Evolutionary conservation across 768 basidiomycete genomes (phyloP).

Genomic region (Pseudohyphozyma bogoriensis): DNA sequence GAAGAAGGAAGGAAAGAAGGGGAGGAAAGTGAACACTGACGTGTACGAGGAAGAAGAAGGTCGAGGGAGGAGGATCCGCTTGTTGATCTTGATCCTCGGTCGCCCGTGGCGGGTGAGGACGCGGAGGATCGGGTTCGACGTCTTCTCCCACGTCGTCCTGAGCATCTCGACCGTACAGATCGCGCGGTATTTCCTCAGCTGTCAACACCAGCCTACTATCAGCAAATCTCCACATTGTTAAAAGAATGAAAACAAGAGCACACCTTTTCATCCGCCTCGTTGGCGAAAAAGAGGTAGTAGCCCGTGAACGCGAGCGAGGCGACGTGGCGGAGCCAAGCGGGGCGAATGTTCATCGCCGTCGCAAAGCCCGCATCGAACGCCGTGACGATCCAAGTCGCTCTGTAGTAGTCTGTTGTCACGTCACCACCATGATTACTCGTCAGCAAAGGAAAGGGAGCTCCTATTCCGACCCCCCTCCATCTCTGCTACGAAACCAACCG

Average conservation of each 20-base stretch:
- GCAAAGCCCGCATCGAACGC: conserved; percentile 97
- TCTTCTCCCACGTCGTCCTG: conserved; percentile 93
- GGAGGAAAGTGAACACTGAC: background rate
- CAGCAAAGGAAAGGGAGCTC: background rate
- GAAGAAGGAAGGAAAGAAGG: background rate
- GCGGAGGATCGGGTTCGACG: conserved; percentile 78
- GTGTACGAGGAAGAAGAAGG: conserved; percentile 60
- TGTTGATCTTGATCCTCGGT: conserved; percentile 55
- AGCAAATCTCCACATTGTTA: too few species aligned
- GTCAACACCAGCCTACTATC: background rate
- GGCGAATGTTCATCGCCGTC: conserved; percentile 82
- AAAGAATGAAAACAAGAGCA: conserved; percentile 26
- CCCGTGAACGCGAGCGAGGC: conserved; percentile 69
- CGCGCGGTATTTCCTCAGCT: conserved; percentile 86
- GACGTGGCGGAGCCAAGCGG: conserved; percentile 82
- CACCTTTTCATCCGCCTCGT: conserved; percentile 93
- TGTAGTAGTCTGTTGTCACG: conserved; percentile 61
- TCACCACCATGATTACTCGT: background rate
- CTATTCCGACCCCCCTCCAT: background rate
- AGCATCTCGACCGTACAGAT: conserved; percentile 95
- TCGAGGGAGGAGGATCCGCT: conserved; percentile 71
- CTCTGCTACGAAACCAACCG: conserved; percentile 2
- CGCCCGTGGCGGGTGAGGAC: conserved; percentile 47
- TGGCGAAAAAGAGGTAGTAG: conserved; percentile 82
- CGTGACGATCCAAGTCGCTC: conserved; percentile 88